Evolutionary conservation across 2,329 filamentous ascomycete species (phyloP), one percentile per base, ranked within the genome.

Genomic region (Claviceps fusiformis): DNA sequence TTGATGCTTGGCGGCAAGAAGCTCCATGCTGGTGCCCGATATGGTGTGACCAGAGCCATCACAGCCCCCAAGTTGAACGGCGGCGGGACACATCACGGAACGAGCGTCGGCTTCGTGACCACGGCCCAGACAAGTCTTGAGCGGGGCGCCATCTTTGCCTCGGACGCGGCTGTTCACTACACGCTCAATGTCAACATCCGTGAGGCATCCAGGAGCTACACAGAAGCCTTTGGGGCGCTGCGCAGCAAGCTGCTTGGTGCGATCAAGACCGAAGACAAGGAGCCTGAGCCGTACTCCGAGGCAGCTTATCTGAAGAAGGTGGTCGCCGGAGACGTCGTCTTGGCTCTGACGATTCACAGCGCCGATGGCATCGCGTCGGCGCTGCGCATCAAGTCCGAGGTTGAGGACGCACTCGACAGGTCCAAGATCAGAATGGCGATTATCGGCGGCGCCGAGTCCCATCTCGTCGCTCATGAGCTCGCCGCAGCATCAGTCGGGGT

Each of bases 401-500:
- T 86, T 9, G 81, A 86, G 52, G 59, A 64, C 0, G 69, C 67
- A 0, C 66, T 71, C 15, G 53, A 61, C 43, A 56, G 53, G 15
- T 55, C 53, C n/a, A 70, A 63, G 53, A 63, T 86, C 41, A 74
- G 70, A n/a, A 56, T 86, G 9, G 73, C 78, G 54, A 73, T 87
- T 52, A 65, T 83, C 27, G 83, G 83, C 58, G 83, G 76, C 45
- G 81, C 82, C 5, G 83, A 86, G 66, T 75, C 83, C 0, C 72
- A 81, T 62, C 69, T 86, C 0, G 64, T 86, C 0, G 83, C 82
- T 0, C 59, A 71, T 1, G 76, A 81, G 55, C 73, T 87, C 11
- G 80, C 80, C 0, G 70, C 70, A 0, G 80, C 81, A 0, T 60
- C 71, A 0, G 78, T 83, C 0, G 74, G 78, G 56, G 79, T 87